Evolutionary conservation across 371 early-diverging fungal species (phyloP), one percentile per base, ranked within the genome.

Genomic region (Thermomucor indicae-seudaticae): DNA sequence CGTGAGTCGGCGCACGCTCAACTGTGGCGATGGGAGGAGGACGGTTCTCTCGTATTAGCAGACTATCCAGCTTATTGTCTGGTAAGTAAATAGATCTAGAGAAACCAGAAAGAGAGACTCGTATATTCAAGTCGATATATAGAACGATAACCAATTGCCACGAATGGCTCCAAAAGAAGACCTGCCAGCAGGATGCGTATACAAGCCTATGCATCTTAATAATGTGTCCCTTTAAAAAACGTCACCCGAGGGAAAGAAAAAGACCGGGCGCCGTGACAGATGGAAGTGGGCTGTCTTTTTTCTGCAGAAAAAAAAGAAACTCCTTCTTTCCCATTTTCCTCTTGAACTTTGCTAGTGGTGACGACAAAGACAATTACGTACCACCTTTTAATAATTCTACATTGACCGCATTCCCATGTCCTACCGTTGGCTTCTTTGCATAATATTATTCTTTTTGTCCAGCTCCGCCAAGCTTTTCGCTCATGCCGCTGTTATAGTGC

Each of bases 1-100:
- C 24, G 45, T 29, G 29, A 34, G 22, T 16, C 23, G 28, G 31
- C 38, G 14, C 12, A 14, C 19, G 31, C 38, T 25, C 53, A 52
- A 23, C 44, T 34, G 31, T 52, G 53, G 53, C 43, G 20, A 43
- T 45, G n/a, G n/a, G n/a, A 45, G 22, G 28, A 50, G 20, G 38
- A 52, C 10, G 38, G 23, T 4, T 16, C 14, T 20, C 24, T 52
- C 22, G 16, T 23, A 20, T 27, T 52, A 27, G 20, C 25, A 45
- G 27, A 10, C 1, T 25, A 19, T 44, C 46, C 53, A 4, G 25
- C 7, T 17, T 43, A 37, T 45, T 16, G 32, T 38, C 27, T 52
- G 22, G 53, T 52, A 45, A 32, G 44, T 30, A n/a, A n/a, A n/a
- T n/a, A n/a, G n/a, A n/a, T n/a, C n/a, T n/a, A n/a, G n/a, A n/a